Percentiles rank a stretch among this genome's conserved stretches.
Conservation (phyloP, 1,284 basidiomycete genomes). For the Irpex sp. region DNA sequence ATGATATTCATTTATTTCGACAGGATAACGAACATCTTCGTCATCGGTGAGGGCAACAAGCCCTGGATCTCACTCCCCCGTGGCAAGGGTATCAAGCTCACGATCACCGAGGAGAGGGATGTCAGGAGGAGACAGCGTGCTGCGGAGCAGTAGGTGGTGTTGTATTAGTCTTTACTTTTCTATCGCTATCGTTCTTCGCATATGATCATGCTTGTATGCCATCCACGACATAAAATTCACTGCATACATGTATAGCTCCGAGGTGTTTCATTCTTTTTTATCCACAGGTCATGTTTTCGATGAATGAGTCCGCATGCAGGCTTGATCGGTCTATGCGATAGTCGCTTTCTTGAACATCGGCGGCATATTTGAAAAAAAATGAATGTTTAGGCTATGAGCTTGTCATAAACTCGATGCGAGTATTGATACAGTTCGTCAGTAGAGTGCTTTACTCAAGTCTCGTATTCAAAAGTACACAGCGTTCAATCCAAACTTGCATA, state of each 20-base stretch:
- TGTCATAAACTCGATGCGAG: too few species aligned
- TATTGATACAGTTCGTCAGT: background rate
- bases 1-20: background rate
- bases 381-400: too few species aligned
- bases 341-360: too few species aligned
- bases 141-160: slow-evolving; percentile 41
- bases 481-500: background rate
- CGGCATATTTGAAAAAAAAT: too few species aligned
- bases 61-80: slow-evolving; percentile 97
- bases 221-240: slow-evolving; percentile 27
- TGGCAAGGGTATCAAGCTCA: slow-evolving; percentile 97
- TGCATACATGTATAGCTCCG: slow-evolving; percentile 17
- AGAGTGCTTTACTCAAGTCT: background rate
- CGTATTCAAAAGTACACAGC: background rate
- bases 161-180: slow-evolving; percentile 25
- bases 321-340: too few species aligned
- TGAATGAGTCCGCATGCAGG: too few species aligned
- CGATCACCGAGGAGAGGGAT: slow-evolving; percentile 85
- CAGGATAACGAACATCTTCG: slow-evolving; percentile 96
- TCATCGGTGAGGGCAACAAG: slow-evolving; percentile 94
- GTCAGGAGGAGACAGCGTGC: slow-evolving; percentile 70
- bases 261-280: background rate
- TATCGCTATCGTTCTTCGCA: slow-evolving; percentile 19
- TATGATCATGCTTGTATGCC: slow-evolving; percentile 54
- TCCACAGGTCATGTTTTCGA: background rate